These are phyloP conservation scores for Colletotrichum graminicola DNA, from an alignment of 2,329 filamentous ascomycete species.

Conservation along the genomic window DNA sequence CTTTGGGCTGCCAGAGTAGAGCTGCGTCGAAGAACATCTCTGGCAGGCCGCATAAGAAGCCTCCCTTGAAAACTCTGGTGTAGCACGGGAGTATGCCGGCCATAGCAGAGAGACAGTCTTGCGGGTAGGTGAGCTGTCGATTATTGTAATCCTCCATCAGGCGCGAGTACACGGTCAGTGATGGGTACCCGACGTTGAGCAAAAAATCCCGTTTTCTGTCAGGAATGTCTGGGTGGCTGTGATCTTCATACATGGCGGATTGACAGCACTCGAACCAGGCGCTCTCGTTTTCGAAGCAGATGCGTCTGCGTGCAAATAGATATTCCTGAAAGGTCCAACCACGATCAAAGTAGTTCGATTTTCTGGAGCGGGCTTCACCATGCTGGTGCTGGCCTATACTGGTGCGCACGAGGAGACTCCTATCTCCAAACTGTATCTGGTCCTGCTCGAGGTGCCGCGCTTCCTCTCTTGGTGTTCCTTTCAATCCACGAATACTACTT, in stretches of 20 bases:
- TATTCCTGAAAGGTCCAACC: background rate
- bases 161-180: background rate
- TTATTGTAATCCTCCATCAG: background rate
- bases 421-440: background rate
- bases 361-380: rapidly evolving
- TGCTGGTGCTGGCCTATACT: background rate
- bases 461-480: background rate
- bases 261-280: background rate
- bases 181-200: background rate
- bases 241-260: background rate
- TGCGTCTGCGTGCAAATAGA: background rate
- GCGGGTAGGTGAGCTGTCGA: background rate
- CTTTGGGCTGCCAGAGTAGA: background rate
- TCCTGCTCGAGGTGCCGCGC: background rate
- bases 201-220: background rate
- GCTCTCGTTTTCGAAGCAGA: background rate
- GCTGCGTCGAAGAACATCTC: conserved; percentile 9
- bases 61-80: background rate
- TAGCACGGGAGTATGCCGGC: background rate
- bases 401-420: background rate
- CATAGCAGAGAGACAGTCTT: background rate
- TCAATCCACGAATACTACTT: background rate
- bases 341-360: background rate
- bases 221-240: background rate
- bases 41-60: background rate